Percentiles rank a stretch among this genome's conserved stretches.
Conservation (phyloP, 1,139 yeast genomes). For the Geotrichum macrosporum region DNA sequence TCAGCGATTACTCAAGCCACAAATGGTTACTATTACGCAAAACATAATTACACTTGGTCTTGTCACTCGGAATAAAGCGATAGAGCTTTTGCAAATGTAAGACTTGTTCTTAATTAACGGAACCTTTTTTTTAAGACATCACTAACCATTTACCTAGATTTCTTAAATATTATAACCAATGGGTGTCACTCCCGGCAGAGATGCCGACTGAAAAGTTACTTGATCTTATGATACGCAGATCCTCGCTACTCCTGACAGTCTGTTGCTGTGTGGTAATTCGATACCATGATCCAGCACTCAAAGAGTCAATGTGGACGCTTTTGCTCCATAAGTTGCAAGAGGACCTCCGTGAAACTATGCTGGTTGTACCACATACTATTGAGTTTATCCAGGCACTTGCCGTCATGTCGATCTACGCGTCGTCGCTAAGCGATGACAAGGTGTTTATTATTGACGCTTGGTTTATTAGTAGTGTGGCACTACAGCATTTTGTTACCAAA, state of each 20-base stretch:
- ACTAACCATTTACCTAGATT: conserved; percentile 41
- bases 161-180: conserved; percentile 64
- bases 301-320: conserved; percentile 38
- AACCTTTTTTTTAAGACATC: not conserved
- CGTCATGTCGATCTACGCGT: conserved; percentile 56
- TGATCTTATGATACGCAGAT: conserved; percentile 48
- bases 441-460: conserved; percentile 53
- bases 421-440: conserved; percentile 53
- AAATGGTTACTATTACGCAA: conserved; percentile 34
- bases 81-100: conserved; percentile 46
- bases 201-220: conserved; percentile 50
- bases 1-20: conserved; percentile 41
- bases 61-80: conserved; percentile 48
- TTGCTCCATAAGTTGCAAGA: conserved; percentile 38
- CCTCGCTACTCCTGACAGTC: conserved; percentile 61
- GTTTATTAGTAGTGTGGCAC: conserved; percentile 56
- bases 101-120: not conserved
- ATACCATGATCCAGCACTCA: conserved; percentile 44
- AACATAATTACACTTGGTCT: conserved; percentile 51
- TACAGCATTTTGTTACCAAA: conserved; percentile 53
- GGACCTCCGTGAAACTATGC: conserved; percentile 47
- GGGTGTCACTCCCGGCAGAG: conserved; percentile 69
- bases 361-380: conserved; percentile 44
- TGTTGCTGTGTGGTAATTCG: conserved; percentile 61
- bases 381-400: conserved; percentile 66